Conservation (phyloP, 2,329 filamentous ascomycete species). For the Arthrobotrys iridis region DNA sequence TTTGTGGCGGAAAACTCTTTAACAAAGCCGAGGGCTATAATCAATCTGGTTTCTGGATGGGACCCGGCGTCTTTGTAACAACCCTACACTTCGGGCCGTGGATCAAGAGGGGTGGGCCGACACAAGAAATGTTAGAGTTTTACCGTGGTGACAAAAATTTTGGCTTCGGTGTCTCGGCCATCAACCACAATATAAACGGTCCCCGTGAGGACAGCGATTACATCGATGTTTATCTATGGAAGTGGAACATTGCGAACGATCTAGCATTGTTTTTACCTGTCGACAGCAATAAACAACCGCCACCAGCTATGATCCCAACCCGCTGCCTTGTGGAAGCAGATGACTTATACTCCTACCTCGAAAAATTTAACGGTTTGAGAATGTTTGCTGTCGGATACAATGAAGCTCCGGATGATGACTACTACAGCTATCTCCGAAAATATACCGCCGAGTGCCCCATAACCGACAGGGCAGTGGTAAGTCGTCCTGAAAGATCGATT, state of each 20-base stretch:
- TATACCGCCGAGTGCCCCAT: background rate
- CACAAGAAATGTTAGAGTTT: background rate
- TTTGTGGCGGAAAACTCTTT: background rate
- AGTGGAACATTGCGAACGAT: background rate
- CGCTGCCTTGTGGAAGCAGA: background rate
- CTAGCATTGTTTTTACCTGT: background rate
- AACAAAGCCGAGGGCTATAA: background rate
- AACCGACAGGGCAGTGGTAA: background rate
- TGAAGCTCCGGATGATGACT: background rate
- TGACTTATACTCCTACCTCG: background rate
- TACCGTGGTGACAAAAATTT: background rate
- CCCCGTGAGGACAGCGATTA: background rate
- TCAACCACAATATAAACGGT: background rate
- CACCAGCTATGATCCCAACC: background rate
- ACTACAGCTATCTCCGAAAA: background rate
- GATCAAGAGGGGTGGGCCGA: background rate
- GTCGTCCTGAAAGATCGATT: background rate
- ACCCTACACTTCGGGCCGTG: background rate
- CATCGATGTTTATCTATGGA: background rate
- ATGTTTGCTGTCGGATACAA: background rate
- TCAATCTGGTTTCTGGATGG: constrained; percentile 8
- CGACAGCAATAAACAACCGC: background rate
- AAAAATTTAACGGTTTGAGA: background rate
- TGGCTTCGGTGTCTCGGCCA: background rate
- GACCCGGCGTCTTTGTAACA: background rate